These are phyloP conservation scores for Solanum pinnatisectum DNA, from an alignment of 257 asterid species.

Conservation along the genomic window DNA sequence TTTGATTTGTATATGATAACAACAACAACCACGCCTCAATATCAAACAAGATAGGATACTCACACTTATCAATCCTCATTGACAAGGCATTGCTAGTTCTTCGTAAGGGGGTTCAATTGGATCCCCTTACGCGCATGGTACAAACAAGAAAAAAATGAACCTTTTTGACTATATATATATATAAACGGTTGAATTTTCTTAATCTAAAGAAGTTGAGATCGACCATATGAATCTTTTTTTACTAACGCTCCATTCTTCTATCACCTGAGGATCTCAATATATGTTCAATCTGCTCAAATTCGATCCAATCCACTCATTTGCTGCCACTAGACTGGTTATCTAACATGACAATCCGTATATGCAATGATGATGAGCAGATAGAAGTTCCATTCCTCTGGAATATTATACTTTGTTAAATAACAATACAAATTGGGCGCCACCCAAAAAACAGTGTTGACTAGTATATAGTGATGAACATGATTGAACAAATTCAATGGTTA, in stretches of 20 bases:
- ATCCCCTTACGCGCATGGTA: neutral
- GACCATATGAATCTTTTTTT: neutral
- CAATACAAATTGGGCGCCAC: conserved; percentile 22
- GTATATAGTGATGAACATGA: neutral
- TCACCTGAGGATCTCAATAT: neutral
- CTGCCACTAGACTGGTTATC: neutral
- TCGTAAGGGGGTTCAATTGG: neutral
- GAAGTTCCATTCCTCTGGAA: conserved; percentile 2
- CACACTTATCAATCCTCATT: neutral
- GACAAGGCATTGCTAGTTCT: neutral
- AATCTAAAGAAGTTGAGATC: neutral
- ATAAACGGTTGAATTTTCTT: neutral
- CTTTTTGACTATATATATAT: neutral
- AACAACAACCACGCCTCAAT: neutral
- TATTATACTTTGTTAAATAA: conserved; percentile 14
- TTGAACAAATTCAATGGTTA: neutral
- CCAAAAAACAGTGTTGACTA: neutral
- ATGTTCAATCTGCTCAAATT: neutral
- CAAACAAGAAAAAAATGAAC: neutral
- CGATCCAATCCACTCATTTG: neutral
- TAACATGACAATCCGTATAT: neutral
- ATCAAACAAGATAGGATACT: neutral
- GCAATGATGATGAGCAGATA: neutral
- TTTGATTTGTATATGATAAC: neutral
- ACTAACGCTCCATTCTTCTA: neutral